phyloP scores from a whole-genome alignment of 495 filamentous ascomycete genomes.

The Neurospora intermedia region DNA sequence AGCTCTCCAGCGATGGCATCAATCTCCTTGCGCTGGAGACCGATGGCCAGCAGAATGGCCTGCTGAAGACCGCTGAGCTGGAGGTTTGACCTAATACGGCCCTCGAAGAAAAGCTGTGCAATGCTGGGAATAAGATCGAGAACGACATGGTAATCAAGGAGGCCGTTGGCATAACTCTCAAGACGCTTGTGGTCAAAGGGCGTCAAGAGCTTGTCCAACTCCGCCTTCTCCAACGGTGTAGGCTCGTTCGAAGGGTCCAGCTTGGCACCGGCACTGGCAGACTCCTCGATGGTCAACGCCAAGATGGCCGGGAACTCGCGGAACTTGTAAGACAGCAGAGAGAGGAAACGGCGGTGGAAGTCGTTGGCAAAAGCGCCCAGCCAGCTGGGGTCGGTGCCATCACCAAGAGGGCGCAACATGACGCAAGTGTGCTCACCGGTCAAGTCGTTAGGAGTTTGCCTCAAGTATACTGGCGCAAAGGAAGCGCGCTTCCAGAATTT shows the following conservation, averaged over 20 bases:
- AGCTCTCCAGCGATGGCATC: conserved; percentile 76
- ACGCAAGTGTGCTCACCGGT: conserved; percentile 97
- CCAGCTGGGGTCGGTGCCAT: conserved; percentile 62
- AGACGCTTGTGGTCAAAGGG: conserved; percentile 92
- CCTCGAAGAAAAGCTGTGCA: conserved; percentile 71
- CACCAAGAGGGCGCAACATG: conserved; percentile 74
- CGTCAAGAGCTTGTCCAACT: conserved; percentile 66
- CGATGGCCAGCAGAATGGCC: conserved; percentile 78
- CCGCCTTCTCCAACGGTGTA: conserved; percentile 50
- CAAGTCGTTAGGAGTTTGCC: conserved; percentile 91
- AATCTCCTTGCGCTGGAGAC: conserved; percentile 77
- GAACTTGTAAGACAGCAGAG: conserved; percentile 86
- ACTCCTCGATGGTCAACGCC: conserved; percentile 81
- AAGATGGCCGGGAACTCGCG: conserved; percentile 69
- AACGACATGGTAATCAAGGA: conserved; percentile 96
- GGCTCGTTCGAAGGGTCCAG: conserved; percentile 39
- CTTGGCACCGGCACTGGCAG: conserved; percentile 63
- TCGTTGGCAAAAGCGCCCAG: conserved; percentile 81
- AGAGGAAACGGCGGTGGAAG: conserved; percentile 84
- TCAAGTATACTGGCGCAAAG: conserved; percentile 88
- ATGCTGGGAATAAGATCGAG: conserved; percentile 82
- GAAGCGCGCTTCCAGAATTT: conserved; percentile 88
- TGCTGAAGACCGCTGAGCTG: conserved; percentile 69
- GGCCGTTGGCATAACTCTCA: conserved; percentile 90
- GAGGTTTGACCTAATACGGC: conserved; percentile 53